These are phyloP conservation scores for Lasiodiplodia sp. DNA, from an alignment of 2,329 filamentous ascomycete genomes.

Conservation along the genomic window DNA sequence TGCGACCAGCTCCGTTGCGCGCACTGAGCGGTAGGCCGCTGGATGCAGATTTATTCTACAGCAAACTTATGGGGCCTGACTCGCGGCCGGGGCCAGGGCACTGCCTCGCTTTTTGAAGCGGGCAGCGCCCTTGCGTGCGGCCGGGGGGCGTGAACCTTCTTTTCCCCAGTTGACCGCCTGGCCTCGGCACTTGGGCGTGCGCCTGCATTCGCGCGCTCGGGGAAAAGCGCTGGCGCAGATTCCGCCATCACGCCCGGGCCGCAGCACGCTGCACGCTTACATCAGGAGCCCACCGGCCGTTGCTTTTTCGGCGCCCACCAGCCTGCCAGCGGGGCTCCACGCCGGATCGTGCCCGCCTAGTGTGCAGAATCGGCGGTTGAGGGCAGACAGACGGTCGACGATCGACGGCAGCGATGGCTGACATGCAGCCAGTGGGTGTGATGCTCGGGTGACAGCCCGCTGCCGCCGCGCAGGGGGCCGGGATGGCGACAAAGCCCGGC, in stretches of 20 bases:
- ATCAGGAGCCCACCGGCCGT: conserved; percentile 24
- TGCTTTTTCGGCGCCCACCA: conserved; percentile 17
- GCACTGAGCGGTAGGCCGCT: conserved; percentile 15
- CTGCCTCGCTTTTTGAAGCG: conserved; percentile 24
- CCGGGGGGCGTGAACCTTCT: conserved; percentile 28
- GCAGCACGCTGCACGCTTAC: conserved; percentile 25
- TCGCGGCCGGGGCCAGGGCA: conserved; percentile 22
- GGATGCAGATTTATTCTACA: conserved; percentile 27
- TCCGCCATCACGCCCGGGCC: conserved; percentile 24
- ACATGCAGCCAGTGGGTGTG: conserved; percentile 23
- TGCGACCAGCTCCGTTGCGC: conserved; percentile 26
- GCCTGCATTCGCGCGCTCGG: conserved; percentile 8
- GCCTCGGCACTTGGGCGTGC: conserved; percentile 23
- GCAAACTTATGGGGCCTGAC: conserved; percentile 26
- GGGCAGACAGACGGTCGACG: neutral
- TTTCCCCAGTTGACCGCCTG: conserved; percentile 25
- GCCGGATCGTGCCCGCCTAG: conserved; percentile 22
- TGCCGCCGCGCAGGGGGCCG: conserved; percentile 23
- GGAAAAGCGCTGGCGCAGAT: conserved; percentile 16
- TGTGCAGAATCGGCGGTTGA: conserved; percentile 21
- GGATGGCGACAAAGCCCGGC: conserved; percentile 4
- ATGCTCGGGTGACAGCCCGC: conserved; percentile 21
- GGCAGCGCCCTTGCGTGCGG: conserved; percentile 23
- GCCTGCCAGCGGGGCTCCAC: neutral
- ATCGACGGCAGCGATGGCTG: conserved; percentile 26